Evolutionary conservation across 192 early-diverging fungal species (phyloP).

Genomic region (Umbelopsis sp.): DNA sequence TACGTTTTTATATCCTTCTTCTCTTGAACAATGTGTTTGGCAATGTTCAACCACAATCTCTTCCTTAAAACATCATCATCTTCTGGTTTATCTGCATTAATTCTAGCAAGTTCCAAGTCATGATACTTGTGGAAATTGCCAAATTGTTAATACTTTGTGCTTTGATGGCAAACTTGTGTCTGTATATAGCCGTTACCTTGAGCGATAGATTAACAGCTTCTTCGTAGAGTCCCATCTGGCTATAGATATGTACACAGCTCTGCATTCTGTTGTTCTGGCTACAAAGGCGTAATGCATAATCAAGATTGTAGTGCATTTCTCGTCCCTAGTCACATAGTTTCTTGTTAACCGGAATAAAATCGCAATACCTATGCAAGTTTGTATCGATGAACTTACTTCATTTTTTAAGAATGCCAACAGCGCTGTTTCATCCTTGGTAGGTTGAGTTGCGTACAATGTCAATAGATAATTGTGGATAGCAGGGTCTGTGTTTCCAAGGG

Average conservation of each 20-base stretch:
- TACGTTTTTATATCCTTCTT: constrained; percentile 83
- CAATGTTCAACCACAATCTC: constrained; percentile 93
- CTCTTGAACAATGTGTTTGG: constrained; percentile 84
- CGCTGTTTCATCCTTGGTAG: constrained; percentile 65
- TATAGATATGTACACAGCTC: constrained; percentile 90
- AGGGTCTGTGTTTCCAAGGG: constrained; percentile 78
- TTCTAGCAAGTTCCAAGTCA: constrained; percentile 88
- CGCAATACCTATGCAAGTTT: constrained; percentile 21
- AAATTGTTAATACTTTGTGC: not conserved
- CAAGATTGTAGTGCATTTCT: constrained; percentile 84
- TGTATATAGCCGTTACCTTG: constrained; percentile 49
- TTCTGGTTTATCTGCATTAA: constrained; percentile 91
- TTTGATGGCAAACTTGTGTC: too few relatives aligned
- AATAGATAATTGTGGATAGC: constrained; percentile 95
- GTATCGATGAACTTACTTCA: constrained; percentile 44
- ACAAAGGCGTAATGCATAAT: constrained; percentile 91
- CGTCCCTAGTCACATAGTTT: constrained; percentile 53
- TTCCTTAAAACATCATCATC: constrained; percentile 82
- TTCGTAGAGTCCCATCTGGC: constrained; percentile 84
- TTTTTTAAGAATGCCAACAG: constrained; percentile 77
- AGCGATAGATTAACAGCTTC: constrained; percentile 92
- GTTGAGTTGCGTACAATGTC: constrained; percentile 69
- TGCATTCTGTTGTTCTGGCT: constrained; percentile 80
- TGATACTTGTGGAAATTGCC: constrained; percentile 50
- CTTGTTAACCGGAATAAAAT: constrained; percentile 13